These are phyloP conservation scores for Phytophthora podocarpi DNA, from an alignment of 352 stramenopile species.

Conservation along the genomic window DNA sequence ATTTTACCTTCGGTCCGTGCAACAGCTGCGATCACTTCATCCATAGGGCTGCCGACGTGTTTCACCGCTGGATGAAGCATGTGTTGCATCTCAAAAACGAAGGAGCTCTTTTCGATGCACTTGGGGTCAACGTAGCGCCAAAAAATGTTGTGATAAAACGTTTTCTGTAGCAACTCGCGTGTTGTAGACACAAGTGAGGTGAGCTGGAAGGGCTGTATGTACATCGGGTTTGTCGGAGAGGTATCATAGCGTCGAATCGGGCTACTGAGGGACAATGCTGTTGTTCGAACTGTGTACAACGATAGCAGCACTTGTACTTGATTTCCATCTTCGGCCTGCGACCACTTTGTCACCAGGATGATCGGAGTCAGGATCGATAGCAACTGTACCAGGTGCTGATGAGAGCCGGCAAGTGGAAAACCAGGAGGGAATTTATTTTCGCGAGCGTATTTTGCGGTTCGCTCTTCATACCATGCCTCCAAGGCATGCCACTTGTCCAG, in stretches of 20 bases:
- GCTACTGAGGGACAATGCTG: not conserved
- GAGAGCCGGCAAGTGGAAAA: not conserved
- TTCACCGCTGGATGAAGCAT: not conserved
- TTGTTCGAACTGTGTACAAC: constrained; percentile 1
- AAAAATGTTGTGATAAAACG: not conserved
- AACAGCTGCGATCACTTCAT: too few species aligned
- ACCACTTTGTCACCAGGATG: not conserved
- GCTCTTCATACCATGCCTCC: not conserved
- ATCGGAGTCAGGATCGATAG: not conserved
- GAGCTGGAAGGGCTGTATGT: not conserved
- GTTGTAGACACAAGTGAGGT: not conserved
- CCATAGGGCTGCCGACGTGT: too few species aligned
- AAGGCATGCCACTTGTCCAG: not conserved
- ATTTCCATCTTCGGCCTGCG: not conserved
- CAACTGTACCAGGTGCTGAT: not conserved
- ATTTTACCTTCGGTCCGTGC: too few species aligned
- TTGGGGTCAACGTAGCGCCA: not conserved
- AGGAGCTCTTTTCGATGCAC: not conserved
- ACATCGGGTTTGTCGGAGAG: not conserved
- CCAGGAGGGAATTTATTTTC: not conserved
- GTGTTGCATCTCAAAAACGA: constrained; percentile 1
- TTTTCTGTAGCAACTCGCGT: not conserved
- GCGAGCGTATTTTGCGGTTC: not conserved
- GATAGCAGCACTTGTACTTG: too few species aligned
- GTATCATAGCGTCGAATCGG: not conserved